These are phyloP conservation scores for Saccharomycopsis hybrid DNA, from an alignment of 1,139 yeast genomes.

Conservation along the genomic window DNA sequence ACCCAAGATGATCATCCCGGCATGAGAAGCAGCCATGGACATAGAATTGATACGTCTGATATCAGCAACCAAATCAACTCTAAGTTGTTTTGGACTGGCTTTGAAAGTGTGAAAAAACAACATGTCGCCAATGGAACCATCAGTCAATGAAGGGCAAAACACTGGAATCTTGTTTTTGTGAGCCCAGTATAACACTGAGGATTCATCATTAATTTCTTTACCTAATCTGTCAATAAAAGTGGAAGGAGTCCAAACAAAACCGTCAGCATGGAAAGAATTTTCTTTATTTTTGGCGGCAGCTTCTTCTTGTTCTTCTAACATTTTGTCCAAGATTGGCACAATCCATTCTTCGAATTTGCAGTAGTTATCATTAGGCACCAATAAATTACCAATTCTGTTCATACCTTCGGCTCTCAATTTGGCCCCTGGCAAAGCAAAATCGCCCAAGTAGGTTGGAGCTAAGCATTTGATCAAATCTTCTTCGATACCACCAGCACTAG, in stretches of 20 bases:
- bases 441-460: conserved; percentile 95
- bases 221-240: conserved; percentile 88
- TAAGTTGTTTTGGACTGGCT: conserved; percentile 80
- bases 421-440: conserved; percentile 74
- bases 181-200: conserved; percentile 96
- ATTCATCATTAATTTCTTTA: conserved; percentile 87
- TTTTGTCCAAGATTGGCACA: conserved; percentile 80
- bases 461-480: conserved; percentile 94
- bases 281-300: conserved; percentile 49
- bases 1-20: conserved; percentile 95
- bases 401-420: conserved; percentile 87
- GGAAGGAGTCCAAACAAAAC: conserved; percentile 83
- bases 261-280: conserved; percentile 49
- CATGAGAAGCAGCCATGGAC: conserved; percentile 92
- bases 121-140: conserved; percentile 98
- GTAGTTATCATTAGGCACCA: conserved; percentile 96
- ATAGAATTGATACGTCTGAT: conserved; percentile 84
- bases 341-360: conserved; percentile 98
- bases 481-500: conserved; percentile 96
- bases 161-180: conserved; percentile 93
- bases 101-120: conserved; percentile 96
- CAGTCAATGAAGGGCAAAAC: conserved; percentile 96
- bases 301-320: conserved; percentile 83
- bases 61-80: conserved; percentile 90
- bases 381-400: conserved; percentile 93